These are phyloP conservation scores for Daldinia vernicosa DNA, from an alignment of 495 filamentous ascomycete species.

Conservation along the genomic window DNA sequence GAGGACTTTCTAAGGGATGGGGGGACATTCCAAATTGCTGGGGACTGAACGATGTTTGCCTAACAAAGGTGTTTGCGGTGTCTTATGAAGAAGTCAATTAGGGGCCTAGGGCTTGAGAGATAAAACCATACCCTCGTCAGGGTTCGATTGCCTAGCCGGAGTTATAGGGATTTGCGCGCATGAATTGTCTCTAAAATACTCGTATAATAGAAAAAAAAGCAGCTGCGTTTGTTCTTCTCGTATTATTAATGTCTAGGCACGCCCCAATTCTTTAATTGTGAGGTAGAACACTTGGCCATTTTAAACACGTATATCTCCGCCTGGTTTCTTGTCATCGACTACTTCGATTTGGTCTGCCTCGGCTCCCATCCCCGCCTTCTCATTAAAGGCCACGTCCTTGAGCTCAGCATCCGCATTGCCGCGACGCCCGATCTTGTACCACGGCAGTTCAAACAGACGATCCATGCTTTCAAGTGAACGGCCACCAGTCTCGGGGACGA, in stretches of 20 bases:
- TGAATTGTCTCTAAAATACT: not conserved
- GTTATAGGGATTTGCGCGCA: not conserved
- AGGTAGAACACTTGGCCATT: not conserved
- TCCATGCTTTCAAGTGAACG: slow-evolving; percentile 72
- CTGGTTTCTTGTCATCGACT: slow-evolving; percentile 19
- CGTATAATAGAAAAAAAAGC: not conserved
- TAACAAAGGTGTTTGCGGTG: not conserved
- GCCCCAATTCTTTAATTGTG: not conserved
- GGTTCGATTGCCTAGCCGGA: not conserved
- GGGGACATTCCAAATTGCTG: not conserved
- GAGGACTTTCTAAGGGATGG: not conserved
- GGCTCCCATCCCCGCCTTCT: slow-evolving; percentile 31
- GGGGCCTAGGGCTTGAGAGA: not conserved
- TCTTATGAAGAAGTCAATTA: not conserved
- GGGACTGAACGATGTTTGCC: not conserved
- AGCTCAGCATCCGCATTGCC: slow-evolving; percentile 66
- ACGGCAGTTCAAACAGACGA: slow-evolving; percentile 70
- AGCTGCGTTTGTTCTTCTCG: not conserved
- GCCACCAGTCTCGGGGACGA: slow-evolving; percentile 73
- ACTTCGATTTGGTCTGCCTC: slow-evolving; percentile 34
- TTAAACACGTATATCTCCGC: not conserved
- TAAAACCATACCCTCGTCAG: not conserved
- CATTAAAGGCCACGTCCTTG: slow-evolving; percentile 51
- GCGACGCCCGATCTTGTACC: slow-evolving; percentile 69
- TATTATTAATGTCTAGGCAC: not conserved